Evolutionary conservation across 2,329 filamentous ascomycete genomes (phyloP).

Genomic region (Epichloe festucae): DNA sequence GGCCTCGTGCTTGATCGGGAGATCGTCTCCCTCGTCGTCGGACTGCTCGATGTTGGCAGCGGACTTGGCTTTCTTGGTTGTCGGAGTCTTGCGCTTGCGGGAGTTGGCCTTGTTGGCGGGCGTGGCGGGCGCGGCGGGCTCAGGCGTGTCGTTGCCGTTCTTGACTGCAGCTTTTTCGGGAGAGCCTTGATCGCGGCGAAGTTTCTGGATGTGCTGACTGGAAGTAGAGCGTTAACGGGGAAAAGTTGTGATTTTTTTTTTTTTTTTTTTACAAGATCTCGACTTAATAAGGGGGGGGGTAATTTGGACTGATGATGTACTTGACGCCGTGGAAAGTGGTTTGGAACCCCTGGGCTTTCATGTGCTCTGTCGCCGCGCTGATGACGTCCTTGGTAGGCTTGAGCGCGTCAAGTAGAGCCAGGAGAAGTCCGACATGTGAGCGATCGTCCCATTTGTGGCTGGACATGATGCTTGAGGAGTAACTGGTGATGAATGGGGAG

Average conservation of each 20-base stretch:
- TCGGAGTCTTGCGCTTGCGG: conserved; percentile 18
- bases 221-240: neutral
- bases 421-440: conserved; percentile 26
- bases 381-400: conserved; percentile 23
- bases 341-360: conserved; percentile 22
- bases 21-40: conserved; percentile 6
- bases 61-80: conserved; percentile 14
- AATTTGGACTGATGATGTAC: conserved; percentile 16
- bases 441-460: conserved; percentile 18
- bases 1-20: neutral
- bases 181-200: conserved; percentile 22
- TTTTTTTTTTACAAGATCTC: neutral
- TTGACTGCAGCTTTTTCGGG: conserved; percentile 12
- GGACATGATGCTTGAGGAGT: neutral
- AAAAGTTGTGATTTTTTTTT: too few species aligned
- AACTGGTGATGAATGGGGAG: neutral
- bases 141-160: neutral
- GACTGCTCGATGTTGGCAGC: conserved; percentile 11
- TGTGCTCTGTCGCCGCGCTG: conserved; percentile 17
- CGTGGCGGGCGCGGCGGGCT: neutral
- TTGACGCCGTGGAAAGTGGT: conserved; percentile 28
- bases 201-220: conserved; percentile 35
- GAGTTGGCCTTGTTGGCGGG: conserved; percentile 11
- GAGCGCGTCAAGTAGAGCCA: conserved; percentile 22
- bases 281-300: neutral